Evolutionary conservation across 148 eudicot genomes (phyloP).

Genomic region (Fagopyrum homotropicum): DNA sequence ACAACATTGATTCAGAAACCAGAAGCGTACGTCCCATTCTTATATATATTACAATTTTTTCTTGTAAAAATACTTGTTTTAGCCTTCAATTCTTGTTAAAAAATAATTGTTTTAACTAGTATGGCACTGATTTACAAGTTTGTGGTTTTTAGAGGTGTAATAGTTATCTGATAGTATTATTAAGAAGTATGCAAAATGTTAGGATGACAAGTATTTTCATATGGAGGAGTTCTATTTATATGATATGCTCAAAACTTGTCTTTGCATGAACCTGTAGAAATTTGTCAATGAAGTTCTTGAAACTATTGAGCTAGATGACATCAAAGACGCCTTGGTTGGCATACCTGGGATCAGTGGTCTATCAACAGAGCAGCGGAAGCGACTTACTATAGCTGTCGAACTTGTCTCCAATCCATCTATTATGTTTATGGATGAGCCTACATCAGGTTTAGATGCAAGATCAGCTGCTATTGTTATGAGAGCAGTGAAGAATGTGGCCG

Average conservation of each 20-base stretch:
- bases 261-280: constrained; percentile 26
- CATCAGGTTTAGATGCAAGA: constrained; percentile 83
- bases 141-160: too few relatives aligned
- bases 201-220: too few relatives aligned
- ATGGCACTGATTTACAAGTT: too few relatives aligned
- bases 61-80: too few relatives aligned
- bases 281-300: constrained; percentile 73
- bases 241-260: neutral
- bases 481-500: constrained; percentile 61
- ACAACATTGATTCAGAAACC: constrained; percentile 51
- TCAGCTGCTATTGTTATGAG: constrained; percentile 83
- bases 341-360: constrained; percentile 54
- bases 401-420: constrained; percentile 84
- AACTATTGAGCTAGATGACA: constrained; percentile 59
- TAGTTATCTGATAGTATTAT: too few relatives aligned
- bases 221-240: neutral
- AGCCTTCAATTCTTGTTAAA: too few relatives aligned
- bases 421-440: constrained; percentile 88
- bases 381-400: constrained; percentile 81
- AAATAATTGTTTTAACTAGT: too few relatives aligned
- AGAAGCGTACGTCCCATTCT: constrained; percentile 39
- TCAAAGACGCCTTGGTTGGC: constrained; percentile 67
- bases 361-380: constrained; percentile 78
- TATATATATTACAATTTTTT: neutral
- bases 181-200: too few relatives aligned